Base-by-base conservation (phyloP, 306 rosid genomes). In the Rubus parviflorus region DNA sequence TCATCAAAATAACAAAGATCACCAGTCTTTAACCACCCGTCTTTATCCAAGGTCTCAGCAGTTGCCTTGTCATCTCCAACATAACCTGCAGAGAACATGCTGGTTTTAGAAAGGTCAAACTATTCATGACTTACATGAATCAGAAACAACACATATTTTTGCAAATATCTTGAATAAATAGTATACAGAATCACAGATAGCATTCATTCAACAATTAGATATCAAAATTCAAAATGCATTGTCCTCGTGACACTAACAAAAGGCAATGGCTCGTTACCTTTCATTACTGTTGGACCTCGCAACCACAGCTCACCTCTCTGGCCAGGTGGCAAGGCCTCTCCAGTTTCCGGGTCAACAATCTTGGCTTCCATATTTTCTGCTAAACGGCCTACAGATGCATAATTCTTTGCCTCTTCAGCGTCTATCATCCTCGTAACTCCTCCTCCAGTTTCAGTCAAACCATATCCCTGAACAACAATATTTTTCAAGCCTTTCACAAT, bases 1-100 rank as follows among this genome's bases (percentile, higher is more conserved):
- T 93, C 87, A 76, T 95, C 97, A 80, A 95, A 95, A 80, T 86
- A 89, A 77, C 97, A 95, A 71, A 95, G 97, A 89, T 95, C 98
- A 0, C 98, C 97, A 0, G 97, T 92, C 86, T 90, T 95, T 30
- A 92, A 78, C 98, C 98, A 95, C 23, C 98, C 97, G 37, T 89
- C 89, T n/a, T 97, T 72, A 86, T 87, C 89, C 77, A 95, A 79
- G 54, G 97, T 92, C 83, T 89, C 97, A 38, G 84, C 83, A 6
- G 97, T 90, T 22, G 99, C 94, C 74, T 88, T 88, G 9, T 92
- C 92, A 73, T 95, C 89, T 79, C 89, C 95, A 1, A 95, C 86
- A 82, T 95, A 95, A 85, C 99, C 96, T 90, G 82, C 82, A 76
- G 49, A 67, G 51, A 62, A 17, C 56, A 61, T 48, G 41, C 6